Conservation (phyloP, 2,329 filamentous ascomycete species). For the Teratosphaeria nubilosa region DNA sequence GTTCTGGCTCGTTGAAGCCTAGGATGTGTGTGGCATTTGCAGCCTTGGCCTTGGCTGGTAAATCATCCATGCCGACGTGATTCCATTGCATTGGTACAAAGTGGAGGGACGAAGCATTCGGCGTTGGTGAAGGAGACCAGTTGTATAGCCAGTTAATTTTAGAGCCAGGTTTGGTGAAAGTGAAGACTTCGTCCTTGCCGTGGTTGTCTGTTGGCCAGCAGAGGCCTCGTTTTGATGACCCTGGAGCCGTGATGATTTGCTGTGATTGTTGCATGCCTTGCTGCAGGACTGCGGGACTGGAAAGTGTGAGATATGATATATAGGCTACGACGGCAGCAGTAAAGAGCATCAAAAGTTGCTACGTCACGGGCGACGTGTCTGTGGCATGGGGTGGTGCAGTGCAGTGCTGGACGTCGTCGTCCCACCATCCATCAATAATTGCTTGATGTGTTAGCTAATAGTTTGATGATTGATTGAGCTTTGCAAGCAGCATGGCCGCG, state of each 20-base stretch:
- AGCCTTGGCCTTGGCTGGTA: constrained; percentile 11
- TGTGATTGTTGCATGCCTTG: neutral
- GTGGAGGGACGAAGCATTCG: constrained; percentile 13
- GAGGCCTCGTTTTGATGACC: constrained; percentile 21
- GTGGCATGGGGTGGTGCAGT: too few relatives aligned
- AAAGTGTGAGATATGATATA: neutral
- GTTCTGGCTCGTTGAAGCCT: constrained; percentile 25
- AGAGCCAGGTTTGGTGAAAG: constrained; percentile 23
- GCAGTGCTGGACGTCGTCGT: too few relatives aligned
- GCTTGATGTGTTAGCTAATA: neutral
- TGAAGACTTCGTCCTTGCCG: constrained; percentile 15
- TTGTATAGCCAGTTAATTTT: constrained; percentile 27
- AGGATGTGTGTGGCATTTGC: constrained; percentile 9
- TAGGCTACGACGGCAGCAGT: neutral
- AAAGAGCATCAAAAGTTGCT: neutral
- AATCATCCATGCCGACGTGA: constrained; percentile 16
- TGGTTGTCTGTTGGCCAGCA: constrained; percentile 23
- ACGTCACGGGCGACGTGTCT: neutral
- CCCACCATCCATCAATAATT: too few relatives aligned
- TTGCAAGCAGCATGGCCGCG: too few relatives aligned
- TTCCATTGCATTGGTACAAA: constrained; percentile 28
- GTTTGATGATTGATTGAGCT: neutral
- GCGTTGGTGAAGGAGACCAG: constrained; percentile 22
- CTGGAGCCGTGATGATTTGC: constrained; percentile 1
- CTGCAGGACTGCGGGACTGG: neutral